Percentiles rank a stretch among this genome's conserved stretches.
Evolutionary conservation across 495 filamentous ascomycete species (phyloP).

Genomic region (Apiosordaria backusii): DNA sequence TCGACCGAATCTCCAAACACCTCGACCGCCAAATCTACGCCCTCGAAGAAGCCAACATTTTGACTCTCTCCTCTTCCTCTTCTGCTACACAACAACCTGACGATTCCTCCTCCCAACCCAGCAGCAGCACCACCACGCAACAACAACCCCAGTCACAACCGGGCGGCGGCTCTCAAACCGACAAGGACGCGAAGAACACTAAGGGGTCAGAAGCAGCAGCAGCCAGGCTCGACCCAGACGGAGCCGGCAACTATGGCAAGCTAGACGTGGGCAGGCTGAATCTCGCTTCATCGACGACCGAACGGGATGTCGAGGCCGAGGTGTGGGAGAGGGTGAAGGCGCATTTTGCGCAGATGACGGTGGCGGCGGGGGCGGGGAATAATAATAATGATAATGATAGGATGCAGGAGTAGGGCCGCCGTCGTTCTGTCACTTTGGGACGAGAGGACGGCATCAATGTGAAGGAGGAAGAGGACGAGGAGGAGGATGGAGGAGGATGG

Average conservation of each 20-base stretch:
- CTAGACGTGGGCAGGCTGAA: constrained; percentile 85
- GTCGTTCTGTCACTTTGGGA: constrained; percentile 1
- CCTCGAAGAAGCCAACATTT: constrained; percentile 71
- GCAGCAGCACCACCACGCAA: background rate
- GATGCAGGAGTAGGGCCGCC: constrained; percentile 25
- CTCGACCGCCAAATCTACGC: constrained; percentile 76
- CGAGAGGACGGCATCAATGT: background rate
- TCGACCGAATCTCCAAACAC: constrained; percentile 65
- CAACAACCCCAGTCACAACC: constrained; percentile 14
- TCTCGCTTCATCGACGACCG: constrained; percentile 70
- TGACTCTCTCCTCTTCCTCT: constrained; percentile 41
- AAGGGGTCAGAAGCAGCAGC: no score
- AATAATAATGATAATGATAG: constrained; percentile 10
- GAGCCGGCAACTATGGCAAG: constrained; percentile 55
- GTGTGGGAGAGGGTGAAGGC: constrained; percentile 61
- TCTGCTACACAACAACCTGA: background rate
- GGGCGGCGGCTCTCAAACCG: constrained; percentile 4
- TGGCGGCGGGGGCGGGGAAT: background rate
- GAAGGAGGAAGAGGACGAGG: no score
- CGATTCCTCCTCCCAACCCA: background rate
- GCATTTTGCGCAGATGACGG: constrained; percentile 22
- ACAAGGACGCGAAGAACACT: background rate
- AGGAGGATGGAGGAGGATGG: constrained; percentile 27
- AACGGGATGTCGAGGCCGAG: constrained; percentile 74
- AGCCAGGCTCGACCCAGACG: constrained; percentile 40